These are phyloP conservation scores for Stellera chamaejasme DNA, from an alignment of 345 rosid genomes.

Conservation along the genomic window DNA sequence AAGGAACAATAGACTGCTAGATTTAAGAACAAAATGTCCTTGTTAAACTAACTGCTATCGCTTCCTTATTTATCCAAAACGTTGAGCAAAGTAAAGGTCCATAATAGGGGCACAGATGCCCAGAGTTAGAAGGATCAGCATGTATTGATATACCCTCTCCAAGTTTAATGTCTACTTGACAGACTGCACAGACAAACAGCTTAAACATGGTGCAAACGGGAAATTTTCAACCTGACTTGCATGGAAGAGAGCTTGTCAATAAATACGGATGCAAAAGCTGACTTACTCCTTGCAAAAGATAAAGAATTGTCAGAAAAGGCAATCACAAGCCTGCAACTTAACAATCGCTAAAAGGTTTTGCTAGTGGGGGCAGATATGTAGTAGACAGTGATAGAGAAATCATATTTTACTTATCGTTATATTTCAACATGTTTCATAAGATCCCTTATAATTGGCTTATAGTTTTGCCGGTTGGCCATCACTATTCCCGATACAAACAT, in stretches of 20 bases:
- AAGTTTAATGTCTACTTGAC: conserved; percentile 89
- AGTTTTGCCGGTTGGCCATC: no score
- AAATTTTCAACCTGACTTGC: conserved; percentile 78
- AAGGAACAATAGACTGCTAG: no score
- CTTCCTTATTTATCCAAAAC: conserved; percentile 87
- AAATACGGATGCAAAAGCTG: conserved; percentile 2
- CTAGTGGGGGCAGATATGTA: no score
- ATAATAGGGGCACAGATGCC: conserved; percentile 82
- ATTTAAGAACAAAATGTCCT: no score
- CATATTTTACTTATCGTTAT: no score
- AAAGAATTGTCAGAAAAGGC: no score
- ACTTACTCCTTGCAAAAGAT: not conserved
- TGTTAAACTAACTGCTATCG: conserved; percentile 34
- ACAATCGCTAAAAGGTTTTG: no score
- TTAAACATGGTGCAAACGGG: conserved; percentile 89
- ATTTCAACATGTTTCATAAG: no score
- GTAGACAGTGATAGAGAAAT: no score
- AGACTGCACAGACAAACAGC: conserved; percentile 85
- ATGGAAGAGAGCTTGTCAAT: conserved; percentile 6
- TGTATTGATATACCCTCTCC: conserved; percentile 89
- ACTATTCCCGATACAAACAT: no score
- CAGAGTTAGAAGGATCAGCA: conserved; percentile 43
- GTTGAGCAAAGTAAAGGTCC: conserved; percentile 90
- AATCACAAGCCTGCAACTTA: no score
- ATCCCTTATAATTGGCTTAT: no score